These are phyloP conservation scores for Wickerhamomyces chambardii DNA, from an alignment of 805 yeast genomes.

Conservation along the genomic window DNA sequence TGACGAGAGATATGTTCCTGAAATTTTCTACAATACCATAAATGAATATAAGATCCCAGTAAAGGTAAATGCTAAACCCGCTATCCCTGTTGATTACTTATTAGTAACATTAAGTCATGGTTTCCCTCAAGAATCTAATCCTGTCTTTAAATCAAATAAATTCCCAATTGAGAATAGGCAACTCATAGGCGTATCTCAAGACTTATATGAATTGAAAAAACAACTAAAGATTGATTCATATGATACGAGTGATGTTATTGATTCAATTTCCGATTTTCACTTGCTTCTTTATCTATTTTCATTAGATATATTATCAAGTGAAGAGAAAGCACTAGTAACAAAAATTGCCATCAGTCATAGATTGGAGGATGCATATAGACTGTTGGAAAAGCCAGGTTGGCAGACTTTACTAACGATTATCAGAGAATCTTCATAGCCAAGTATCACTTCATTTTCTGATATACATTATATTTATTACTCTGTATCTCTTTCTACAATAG, in stretches of 20 bases:
- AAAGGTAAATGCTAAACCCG: conserved; percentile 83
- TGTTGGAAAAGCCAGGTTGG: conserved; percentile 70
- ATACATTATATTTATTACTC: too few species aligned
- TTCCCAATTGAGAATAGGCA: conserved; percentile 81
- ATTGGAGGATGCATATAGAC: conserved; percentile 35
- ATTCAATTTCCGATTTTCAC: conserved; percentile 64
- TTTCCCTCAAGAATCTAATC: conserved; percentile 58
- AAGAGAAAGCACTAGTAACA: conserved; percentile 43
- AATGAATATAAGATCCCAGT: conserved; percentile 88
- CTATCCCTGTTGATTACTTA: conserved; percentile 87
- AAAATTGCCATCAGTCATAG: conserved; percentile 35
- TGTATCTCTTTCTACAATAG: too few species aligned
- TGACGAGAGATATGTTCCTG: conserved; percentile 82
- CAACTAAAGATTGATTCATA: conserved; percentile 31
- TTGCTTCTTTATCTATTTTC: conserved; percentile 49
- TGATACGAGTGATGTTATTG: conserved; percentile 20
- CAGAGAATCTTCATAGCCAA: conserved; percentile 18
- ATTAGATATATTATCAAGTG: conserved; percentile 44
- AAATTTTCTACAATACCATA: conserved; percentile 71
- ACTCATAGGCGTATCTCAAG: conserved; percentile 67
- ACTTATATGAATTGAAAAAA: conserved; percentile 41
- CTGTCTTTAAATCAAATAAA: conserved; percentile 35
- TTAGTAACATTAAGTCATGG: conserved; percentile 89
- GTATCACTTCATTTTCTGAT: background rate
- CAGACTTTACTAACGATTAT: conserved; percentile 60